Evolutionary conservation across 129 eudicot genomes (phyloP), one percentile per base, ranked within the genome.

Genomic region (Gnaphalium uliginosum): DNA sequence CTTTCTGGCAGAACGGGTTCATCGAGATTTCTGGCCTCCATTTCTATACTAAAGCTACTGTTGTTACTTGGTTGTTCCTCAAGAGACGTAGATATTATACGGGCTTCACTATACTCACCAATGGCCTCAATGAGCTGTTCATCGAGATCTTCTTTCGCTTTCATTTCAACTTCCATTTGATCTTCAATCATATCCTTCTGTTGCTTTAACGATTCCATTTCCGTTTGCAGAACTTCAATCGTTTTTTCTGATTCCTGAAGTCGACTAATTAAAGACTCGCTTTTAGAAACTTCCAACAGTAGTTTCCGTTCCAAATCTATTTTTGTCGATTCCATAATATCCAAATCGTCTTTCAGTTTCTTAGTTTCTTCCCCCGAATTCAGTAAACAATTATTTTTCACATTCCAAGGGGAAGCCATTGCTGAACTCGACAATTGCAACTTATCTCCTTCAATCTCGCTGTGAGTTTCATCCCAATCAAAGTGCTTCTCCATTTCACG

Each of bases 381-480:
- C 35, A 60, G 6, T 27, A 66, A 33, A 66, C 51, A n/a, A 66
- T 35, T 66, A 18, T 66, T 37, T 66, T 53, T 66, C 17, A 35
- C 51, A 35, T 66, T 66, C 71, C 71, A 66, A 37, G 71, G 51
- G 17, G 66, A 60, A 60, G 18, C 66, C 8, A 4, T 60, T 26
- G 8, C 35, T 8, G 35, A 27, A 60, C 6, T 25, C 25, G 66
- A 27, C 66, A 33, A 33, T n/a, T 58, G 81, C 59, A 69, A 6
- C 72, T 75, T 75, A 30, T 75, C 65, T 23, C 72, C 76, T 59
- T 78, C 81, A 74, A 78, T 74, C 76, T 91, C 97, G 39, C 91
- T 86, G 26, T 51, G 84, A 25, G 88, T 70, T 67, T 87, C 98
- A 75, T 86, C 96, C 98, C 96, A 93, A 72, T 86, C 96, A 32